Conservation (phyloP, 257 asterid genomes). For the Solanum corneliomulleri region DNA sequence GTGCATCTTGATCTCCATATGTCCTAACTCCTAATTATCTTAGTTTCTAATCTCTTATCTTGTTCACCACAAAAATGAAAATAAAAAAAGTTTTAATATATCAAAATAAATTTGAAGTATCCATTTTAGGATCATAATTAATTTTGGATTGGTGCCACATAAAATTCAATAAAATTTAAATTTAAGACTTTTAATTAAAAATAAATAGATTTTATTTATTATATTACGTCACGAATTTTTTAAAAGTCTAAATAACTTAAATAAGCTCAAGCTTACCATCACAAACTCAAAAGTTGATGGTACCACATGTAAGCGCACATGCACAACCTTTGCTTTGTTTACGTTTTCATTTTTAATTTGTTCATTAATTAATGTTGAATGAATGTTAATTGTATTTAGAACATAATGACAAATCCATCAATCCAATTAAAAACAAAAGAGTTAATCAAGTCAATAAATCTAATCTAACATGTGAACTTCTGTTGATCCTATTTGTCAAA, state of each 20-base stretch:
- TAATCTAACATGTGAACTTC: not conserved
- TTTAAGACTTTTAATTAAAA: too few species aligned
- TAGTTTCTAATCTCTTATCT: not conserved
- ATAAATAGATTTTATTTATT: too few species aligned
- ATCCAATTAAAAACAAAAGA: not conserved
- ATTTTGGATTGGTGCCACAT: not conserved
- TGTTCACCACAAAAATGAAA: not conserved
- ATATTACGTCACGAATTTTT: rapidly evolving
- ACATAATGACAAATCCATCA: constrained; percentile 3
- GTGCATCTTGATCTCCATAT: not conserved
- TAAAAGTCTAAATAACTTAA: not conserved
- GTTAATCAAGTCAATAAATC: not conserved
- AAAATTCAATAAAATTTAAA: not conserved
- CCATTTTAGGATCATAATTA: not conserved
- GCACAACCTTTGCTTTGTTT: not conserved
- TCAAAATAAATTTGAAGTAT: too few species aligned
- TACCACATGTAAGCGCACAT: not conserved
- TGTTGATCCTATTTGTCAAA: not conserved
- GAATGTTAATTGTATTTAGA: not conserved
- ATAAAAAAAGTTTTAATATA: too few species aligned
- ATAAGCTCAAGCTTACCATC: not conserved
- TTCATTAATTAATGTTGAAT: not conserved
- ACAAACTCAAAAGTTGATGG: not conserved
- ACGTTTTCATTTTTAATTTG: not conserved
- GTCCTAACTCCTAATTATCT: not conserved